A percentile compares a stretch with the other conserved stretches of the same genome.
Evolutionary conservation across 2,329 filamentous ascomycete species (phyloP).

Genomic region (Aureobasidium sp.): DNA sequence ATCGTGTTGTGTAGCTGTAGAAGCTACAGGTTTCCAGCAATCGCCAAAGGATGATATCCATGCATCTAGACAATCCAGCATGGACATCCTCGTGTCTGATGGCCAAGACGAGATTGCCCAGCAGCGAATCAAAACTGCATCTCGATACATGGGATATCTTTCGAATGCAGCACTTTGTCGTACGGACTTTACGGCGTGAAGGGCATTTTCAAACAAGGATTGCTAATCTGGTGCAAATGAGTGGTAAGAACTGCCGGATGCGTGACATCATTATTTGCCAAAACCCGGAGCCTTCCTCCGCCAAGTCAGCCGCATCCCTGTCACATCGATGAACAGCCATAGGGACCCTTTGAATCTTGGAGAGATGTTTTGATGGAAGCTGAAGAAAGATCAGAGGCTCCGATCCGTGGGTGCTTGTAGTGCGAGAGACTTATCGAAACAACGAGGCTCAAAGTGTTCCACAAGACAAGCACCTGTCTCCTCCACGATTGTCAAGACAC

Average conservation of each 20-base stretch:
- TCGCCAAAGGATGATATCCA: not conserved
- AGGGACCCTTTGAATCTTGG: not conserved
- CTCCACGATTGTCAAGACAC: not conserved
- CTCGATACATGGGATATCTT: not conserved
- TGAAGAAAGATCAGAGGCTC: not conserved
- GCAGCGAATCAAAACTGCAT: not conserved
- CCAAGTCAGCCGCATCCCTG: not conserved
- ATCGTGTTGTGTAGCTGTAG: not conserved
- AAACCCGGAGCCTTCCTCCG: not conserved
- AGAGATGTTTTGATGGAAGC: not conserved
- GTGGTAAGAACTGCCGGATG: not conserved
- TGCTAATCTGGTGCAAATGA: not conserved
- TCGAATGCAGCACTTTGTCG: not conserved
- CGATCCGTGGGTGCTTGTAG: not conserved
- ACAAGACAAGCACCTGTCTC: not conserved
- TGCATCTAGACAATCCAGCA: not conserved
- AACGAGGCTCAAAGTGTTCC: not conserved
- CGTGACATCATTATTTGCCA: not conserved
- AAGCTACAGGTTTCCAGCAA: not conserved
- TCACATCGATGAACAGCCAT: not conserved
- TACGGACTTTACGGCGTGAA: not conserved
- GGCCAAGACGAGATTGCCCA: not conserved
- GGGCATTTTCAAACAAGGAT: not conserved
- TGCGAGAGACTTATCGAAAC: not conserved
- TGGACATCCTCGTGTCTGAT: not conserved